phyloP scores from a whole-genome alignment of 768 basidiomycete species.

The Leccinum subgranulosum region DNA sequence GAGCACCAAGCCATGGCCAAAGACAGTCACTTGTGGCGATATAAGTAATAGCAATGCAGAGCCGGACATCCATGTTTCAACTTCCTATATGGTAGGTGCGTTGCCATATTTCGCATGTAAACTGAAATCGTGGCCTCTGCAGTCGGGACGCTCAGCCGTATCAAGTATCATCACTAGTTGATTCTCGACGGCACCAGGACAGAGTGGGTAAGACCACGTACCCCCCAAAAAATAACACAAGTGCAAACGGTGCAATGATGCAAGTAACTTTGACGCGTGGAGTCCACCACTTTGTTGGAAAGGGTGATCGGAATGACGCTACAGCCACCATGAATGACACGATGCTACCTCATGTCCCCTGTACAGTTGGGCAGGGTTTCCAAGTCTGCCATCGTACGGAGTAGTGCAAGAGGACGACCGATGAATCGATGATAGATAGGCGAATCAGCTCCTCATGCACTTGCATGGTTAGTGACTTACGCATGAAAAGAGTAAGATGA shows the following conservation, averaged over 20 bases:
- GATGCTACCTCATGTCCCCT: neutral
- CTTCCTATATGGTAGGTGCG: neutral
- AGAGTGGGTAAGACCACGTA: neutral
- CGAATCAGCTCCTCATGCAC: neutral
- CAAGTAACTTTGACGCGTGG: neutral
- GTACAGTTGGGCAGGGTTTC: neutral
- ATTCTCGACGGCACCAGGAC: neutral
- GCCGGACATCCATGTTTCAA: neutral
- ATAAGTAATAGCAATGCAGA: neutral
- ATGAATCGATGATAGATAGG: neutral
- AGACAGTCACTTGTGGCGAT: neutral
- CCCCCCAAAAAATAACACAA: neutral
- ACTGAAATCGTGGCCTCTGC: neutral
- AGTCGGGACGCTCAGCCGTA: neutral
- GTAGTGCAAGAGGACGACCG: neutral
- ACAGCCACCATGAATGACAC: neutral
- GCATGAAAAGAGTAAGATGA: neutral
- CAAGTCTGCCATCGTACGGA: no score
- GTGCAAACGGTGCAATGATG: neutral
- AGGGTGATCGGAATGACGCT: neutral
- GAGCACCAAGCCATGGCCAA: no score
- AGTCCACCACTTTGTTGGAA: neutral
- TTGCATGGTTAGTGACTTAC: neutral
- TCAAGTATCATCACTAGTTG: neutral
- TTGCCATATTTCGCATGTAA: neutral